Base-by-base conservation (phyloP, 2,329 filamentous ascomycete genomes). In the Ophiostoma himal-ulmi region DNA sequence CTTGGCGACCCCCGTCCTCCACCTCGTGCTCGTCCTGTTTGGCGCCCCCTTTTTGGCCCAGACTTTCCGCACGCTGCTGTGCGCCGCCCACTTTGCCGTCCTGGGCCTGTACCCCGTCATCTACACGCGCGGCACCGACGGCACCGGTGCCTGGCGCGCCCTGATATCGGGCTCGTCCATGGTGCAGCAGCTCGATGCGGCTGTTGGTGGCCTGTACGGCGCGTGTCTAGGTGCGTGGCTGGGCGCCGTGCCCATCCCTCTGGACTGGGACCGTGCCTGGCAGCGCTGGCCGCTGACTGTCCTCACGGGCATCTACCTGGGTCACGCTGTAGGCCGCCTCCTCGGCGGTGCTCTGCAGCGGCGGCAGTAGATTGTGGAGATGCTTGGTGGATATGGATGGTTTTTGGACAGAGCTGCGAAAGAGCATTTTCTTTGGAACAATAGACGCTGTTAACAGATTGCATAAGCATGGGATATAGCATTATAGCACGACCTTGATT, bases 211-310 rank as follows among this genome's bases (percentile, higher is more conserved):
- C 1, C 84, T 92, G 11, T 79, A 94, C n/a, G 95, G 95, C 5
- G 89, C 88, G 0, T 82, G 90, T 36, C 76, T 94, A 1, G 95
- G 95, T 6, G 93, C 92, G 57, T 98, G 95, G 95, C 81, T 97
- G 60, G 95, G 95, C 3, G 95, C 95, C 8, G 88, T 98, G 69
- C 95, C 96, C 0, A 98, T 99, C 75, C 95, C 95, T 1, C 82
- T 99, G 74, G 95, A 99, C 79, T 98, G 94, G 94, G 95, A 99
- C 79, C 89, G 95, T n/a, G 93, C 96, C 75, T 99, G 95, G 95
- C 95, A 99, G 86, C 92, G 90, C 79, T 99, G 94, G 91, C 95
- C 95, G 0, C 90, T 98, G 67, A 99, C 95, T 0, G 91, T 99
- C 71, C 81, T 98, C 5, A 88, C 87, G 1, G 95, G 95, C 2